These are phyloP conservation scores for Termitomyces sp. DNA, from an alignment of 768 basidiomycete species.

Conservation along the genomic window DNA sequence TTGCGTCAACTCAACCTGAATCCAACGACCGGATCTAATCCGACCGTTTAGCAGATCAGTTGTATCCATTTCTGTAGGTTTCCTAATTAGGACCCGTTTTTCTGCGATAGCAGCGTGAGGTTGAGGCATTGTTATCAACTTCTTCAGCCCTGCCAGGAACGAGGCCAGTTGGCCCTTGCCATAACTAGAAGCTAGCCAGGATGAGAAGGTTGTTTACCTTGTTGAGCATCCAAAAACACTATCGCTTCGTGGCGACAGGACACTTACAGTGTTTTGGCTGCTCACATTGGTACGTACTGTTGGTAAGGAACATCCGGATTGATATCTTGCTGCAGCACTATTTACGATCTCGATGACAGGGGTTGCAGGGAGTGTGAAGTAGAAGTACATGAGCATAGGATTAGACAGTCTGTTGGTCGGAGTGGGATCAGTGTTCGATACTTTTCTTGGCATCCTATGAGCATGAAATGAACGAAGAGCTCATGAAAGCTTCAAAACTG, in stretches of 20 bases:
- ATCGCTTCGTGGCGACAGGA: too few relatives aligned
- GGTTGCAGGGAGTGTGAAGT: neutral
- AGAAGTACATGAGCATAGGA: neutral
- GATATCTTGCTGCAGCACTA: too few relatives aligned
- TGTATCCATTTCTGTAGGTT: neutral
- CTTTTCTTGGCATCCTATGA: neutral
- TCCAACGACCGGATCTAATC: neutral
- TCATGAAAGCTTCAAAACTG: neutral
- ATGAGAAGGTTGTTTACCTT: neutral
- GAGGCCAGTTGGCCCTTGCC: too few relatives aligned
- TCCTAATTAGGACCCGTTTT: neutral
- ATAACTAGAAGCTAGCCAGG: neutral
- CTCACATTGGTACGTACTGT: too few relatives aligned
- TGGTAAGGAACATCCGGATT: neutral
- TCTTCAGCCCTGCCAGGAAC: neutral
- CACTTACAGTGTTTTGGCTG: too few relatives aligned
- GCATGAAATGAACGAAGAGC: neutral
- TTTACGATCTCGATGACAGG: neutral
- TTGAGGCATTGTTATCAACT: neutral
- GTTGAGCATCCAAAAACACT: neutral
- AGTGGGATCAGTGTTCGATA: neutral
- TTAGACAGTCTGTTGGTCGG: neutral
- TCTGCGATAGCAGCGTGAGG: neutral
- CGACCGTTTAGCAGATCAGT: too few relatives aligned
- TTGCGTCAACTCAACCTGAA: neutral